Conservation (phyloP, 176 grass and related monocot species). For the Thalia dealbata region DNA sequence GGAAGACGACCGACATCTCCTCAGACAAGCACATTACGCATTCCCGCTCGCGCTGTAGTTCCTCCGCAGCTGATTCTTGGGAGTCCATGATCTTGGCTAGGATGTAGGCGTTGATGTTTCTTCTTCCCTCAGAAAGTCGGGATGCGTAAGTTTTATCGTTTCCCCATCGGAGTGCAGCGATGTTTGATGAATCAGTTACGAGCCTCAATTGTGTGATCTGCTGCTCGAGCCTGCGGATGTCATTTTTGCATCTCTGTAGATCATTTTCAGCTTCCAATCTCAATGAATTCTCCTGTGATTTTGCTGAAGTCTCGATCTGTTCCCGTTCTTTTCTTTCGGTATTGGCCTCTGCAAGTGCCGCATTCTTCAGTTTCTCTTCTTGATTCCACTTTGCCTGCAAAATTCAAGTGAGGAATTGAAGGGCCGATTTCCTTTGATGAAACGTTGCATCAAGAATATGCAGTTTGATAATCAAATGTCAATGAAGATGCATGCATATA, state of each 20-base stretch:
- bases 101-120: background rate
- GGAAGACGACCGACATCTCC: constrained; percentile 48
- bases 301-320: constrained; percentile 25
- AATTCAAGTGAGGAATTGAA: background rate
- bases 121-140: constrained; percentile 13
- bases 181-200: constrained; percentile 1
- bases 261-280: constrained; percentile 33
- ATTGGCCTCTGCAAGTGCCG: constrained; percentile 15
- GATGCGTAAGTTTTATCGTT: constrained; percentile 9
- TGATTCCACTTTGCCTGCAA: constrained; percentile 28
- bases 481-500: background rate
- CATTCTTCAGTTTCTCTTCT: constrained; percentile 32
- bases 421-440: background rate
- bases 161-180: background rate
- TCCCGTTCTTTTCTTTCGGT: constrained; percentile 30
- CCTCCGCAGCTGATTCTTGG: constrained; percentile 19
- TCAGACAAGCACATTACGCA: constrained; percentile 43
- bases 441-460: background rate
- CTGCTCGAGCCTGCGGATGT: constrained; percentile 26
- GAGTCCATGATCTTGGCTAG: constrained; percentile 11
- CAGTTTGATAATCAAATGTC: background rate
- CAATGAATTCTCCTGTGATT: constrained; percentile 23
- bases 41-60: constrained; percentile 35
- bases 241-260: constrained; percentile 26
- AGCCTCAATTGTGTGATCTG: constrained; percentile 14